These are phyloP conservation scores for Suillus occidentalis DNA, from an alignment of 768 basidiomycete genomes.

Conservation along the genomic window DNA sequence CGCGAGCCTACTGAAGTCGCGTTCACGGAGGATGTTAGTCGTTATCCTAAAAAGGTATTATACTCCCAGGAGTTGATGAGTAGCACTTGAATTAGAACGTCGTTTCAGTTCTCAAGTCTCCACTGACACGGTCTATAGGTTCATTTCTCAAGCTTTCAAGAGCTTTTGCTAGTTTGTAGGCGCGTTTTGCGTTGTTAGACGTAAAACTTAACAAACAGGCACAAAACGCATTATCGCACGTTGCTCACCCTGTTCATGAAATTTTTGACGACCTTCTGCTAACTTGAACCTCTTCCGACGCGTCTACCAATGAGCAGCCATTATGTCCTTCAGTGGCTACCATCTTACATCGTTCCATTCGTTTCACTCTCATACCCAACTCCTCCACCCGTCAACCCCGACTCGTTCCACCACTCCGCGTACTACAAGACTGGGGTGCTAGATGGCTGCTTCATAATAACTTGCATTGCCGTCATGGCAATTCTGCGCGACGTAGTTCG, in stretches of 20 bases:
- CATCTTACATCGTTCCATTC: conserved; percentile 63
- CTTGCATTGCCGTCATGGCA: conserved; percentile 88
- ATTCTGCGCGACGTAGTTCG: conserved; percentile 78
- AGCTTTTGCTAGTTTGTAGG: conserved; percentile 17
- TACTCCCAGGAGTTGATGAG: conserved; percentile 21
- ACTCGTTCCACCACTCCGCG: conserved; percentile 68
- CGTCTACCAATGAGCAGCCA: conserved; percentile 37
- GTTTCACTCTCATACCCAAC: conserved; percentile 72
- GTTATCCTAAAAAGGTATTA: conserved; percentile 19
- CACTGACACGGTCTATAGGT: neutral
- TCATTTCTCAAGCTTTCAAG: conserved; percentile 11
- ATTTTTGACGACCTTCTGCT: conserved; percentile 29
- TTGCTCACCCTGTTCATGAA: conserved; percentile 30
- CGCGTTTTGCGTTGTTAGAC: conserved; percentile 28
- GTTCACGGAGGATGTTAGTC: neutral
- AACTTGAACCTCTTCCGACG: conserved; percentile 18
- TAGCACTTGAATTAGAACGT: neutral
- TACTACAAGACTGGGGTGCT: conserved; percentile 74
- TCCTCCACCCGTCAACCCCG: conserved; percentile 51
- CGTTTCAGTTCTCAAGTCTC: neutral
- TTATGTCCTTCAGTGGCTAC: conserved; percentile 43
- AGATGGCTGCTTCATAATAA: conserved; percentile 78
- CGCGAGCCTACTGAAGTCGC: neutral
- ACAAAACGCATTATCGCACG: conserved; percentile 24
- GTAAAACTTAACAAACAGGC: conserved; percentile 32